Base-by-base conservation (phyloP, 129 eudicot genomes). In the Gnaphalium uliginosum region DNA sequence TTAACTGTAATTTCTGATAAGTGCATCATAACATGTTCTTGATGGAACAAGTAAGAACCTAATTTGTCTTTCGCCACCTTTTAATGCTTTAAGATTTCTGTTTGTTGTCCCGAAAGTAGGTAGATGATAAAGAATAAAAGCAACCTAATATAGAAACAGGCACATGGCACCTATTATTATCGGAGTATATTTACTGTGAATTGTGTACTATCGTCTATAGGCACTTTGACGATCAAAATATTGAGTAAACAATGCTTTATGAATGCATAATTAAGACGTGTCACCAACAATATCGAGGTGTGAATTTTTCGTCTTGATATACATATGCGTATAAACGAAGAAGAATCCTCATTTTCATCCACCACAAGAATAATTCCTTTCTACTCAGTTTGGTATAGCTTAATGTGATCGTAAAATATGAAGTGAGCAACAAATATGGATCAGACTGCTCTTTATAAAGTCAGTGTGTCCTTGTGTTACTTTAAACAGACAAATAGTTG, bases 341-440 rank as follows among this genome's bases (percentile, higher is more conserved):
- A 43, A 7, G 24, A 48, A 15, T 30, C 60, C 74, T 68, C 11
- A 69, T 48, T 25, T 48, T 69, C 37, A 46, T 69, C 30, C 11
- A 26, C 59, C 37, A 19, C 39, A 69, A 69, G 8, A 25, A 13
- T 41, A 41, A 46, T 24, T 25, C 37, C 25, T 61, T 61, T 37
- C 60, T 60, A n/a, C 10, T 46, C 30, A 26, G 29, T 72, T 57
- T 13, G 8, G 79, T 53, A 15, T 76, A 46, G 79, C 35, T 48
- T 13, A 64, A 43, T 74, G 48, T 62, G 22, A 41, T 37, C 29
- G 69, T 27, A 61, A 63, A 65, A 11, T 14, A 65, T 30, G 50
- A 65, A 50, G 65, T 64, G 51, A 48, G 60, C 65, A 76, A 32
- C 41, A 76, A 66, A 50, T 27, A 27, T 25, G 33, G 26, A 61